These are phyloP conservation scores for Rhynchosporium agropyri DNA, from an alignment of 2,329 filamentous ascomycete species.

Conservation along the genomic window DNA sequence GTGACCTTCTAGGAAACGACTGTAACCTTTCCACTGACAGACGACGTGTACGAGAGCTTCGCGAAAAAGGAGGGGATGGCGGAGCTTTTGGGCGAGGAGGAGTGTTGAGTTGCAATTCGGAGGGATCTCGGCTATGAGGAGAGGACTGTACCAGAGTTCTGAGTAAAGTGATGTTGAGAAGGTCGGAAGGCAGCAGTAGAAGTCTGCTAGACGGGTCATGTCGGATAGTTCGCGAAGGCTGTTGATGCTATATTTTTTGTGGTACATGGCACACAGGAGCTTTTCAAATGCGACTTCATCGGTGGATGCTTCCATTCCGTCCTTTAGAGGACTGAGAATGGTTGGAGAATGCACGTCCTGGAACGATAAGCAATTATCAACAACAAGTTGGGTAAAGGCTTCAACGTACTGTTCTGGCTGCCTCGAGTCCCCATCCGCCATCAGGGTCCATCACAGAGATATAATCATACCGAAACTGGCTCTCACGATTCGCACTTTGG, in stretches of 20 bases:
- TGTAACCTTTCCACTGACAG: conserved; percentile 18
- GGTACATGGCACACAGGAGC: conserved; percentile 27
- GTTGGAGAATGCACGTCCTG: conserved; percentile 14
- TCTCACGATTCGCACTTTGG: not conserved
- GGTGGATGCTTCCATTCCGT: not conserved
- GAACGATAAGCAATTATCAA: not conserved
- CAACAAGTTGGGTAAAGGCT: not conserved
- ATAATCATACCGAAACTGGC: conserved; percentile 28
- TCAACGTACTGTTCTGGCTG: conserved; percentile 10
- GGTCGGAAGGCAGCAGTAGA: conserved; percentile 24
- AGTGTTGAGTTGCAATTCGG: conserved; percentile 17
- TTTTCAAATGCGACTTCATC: conserved; percentile 21
- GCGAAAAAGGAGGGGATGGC: conserved; percentile 24
- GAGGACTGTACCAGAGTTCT: conserved; percentile 14
- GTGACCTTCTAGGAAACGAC: conserved; percentile 12
- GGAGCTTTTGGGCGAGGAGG: conserved; percentile 21
- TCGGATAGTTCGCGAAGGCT: not conserved
- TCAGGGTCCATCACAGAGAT: conserved; percentile 26
- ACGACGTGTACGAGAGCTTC: conserved; percentile 27
- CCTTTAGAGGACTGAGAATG: not conserved
- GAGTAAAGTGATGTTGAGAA: conserved; percentile 20
- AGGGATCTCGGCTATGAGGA: conserved; percentile 14
- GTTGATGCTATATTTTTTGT: conserved; percentile 20
- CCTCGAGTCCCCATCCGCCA: conserved; percentile 26
- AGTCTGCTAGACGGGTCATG: conserved; percentile 22